A percentile compares a stretch with the other conserved stretches of the same genome.
phyloP scores from a whole-genome alignment of 331 rosid genomes.

The Saraca asoca region DNA sequence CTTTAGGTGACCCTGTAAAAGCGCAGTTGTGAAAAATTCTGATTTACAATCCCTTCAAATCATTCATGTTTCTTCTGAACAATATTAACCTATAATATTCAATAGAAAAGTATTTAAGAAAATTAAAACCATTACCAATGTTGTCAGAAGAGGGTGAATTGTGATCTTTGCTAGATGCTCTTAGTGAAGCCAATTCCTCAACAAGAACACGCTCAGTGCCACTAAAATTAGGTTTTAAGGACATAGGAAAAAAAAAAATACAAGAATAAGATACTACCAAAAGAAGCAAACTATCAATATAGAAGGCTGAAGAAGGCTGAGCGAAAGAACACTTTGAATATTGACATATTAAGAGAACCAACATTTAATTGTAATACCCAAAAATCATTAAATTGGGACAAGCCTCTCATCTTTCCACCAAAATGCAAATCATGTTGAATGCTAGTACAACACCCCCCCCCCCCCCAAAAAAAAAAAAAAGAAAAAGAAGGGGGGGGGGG shows the following conservation, averaged over 20 bases:
- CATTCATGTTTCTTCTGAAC: constrained; percentile 15
- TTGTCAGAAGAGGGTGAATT: constrained; percentile 39
- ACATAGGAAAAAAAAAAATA: constrained; percentile 24
- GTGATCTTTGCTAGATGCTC: constrained; percentile 47
- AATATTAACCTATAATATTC: constrained; percentile 9
- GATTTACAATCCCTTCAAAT: neutral
- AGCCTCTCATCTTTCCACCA: too few relatives aligned
- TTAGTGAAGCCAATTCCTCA: constrained; percentile 65
- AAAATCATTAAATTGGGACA: too few relatives aligned
- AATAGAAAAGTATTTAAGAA: constrained; percentile 11
- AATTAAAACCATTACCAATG: constrained; percentile 41
- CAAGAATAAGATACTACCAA: constrained; percentile 18
- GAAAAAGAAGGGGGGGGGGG: too few relatives aligned
- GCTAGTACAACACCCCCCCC: too few relatives aligned
- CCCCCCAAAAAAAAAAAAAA: too few relatives aligned
- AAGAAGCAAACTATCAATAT: constrained; percentile 3
- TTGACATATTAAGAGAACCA: too few relatives aligned
- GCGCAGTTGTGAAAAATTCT: constrained; percentile 8
- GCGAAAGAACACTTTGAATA: neutral
- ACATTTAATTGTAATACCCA: too few relatives aligned
- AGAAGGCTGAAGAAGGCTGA: constrained; percentile 6
- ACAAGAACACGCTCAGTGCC: constrained; percentile 62
- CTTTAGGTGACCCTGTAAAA: constrained; percentile 47
- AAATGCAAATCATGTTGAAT: too few relatives aligned
- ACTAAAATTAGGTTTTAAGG: constrained; percentile 45